Evolutionary conservation across 2,329 filamentous ascomycete genomes (phyloP).

Genomic region (Whalleya microplaca): DNA sequence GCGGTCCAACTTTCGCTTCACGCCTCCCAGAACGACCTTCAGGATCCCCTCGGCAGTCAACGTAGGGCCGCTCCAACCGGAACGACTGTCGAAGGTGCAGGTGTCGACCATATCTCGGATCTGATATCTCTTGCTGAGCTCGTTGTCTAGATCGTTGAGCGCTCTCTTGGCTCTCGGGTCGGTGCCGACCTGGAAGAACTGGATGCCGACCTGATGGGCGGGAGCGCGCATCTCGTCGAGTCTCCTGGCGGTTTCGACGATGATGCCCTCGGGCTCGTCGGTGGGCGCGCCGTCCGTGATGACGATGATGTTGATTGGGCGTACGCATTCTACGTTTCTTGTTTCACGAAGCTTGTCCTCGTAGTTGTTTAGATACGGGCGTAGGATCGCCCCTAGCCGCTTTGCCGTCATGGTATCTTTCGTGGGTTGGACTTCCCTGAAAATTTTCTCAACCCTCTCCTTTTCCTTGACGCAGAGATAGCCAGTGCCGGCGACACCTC

Average conservation of each 20-base stretch:
- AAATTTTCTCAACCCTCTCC: slow-evolving; percentile 67
- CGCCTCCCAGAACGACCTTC: slow-evolving; percentile 80
- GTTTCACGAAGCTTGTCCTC: slow-evolving; percentile 41
- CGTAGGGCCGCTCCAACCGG: slow-evolving; percentile 41
- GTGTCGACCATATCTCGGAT: slow-evolving; percentile 92
- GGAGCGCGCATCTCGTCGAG: slow-evolving; percentile 73
- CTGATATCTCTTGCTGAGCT: slow-evolving; percentile 56
- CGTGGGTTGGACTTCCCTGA: slow-evolving; percentile 65
- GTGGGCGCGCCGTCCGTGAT: slow-evolving; percentile 86
- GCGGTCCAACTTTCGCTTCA: slow-evolving; percentile 69
- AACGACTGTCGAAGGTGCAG: slow-evolving; percentile 68
- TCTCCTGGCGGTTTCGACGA: slow-evolving; percentile 69
- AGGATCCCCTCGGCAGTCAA: slow-evolving; percentile 74
- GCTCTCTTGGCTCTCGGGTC: slow-evolving; percentile 67
- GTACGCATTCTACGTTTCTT: slow-evolving; percentile 52
- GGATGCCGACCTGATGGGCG: slow-evolving; percentile 83
- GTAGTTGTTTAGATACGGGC: slow-evolving; percentile 68
- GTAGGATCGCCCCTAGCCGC: slow-evolving; percentile 71
- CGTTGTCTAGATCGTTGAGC: slow-evolving; percentile 76
- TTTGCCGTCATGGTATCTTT: slow-evolving; percentile 76
- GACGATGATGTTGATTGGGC: slow-evolving; percentile 88
- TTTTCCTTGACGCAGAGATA: slow-evolving; percentile 68
- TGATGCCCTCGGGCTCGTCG: slow-evolving; percentile 75
- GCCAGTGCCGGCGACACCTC: slow-evolving; percentile 49
- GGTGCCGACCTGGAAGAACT: slow-evolving; percentile 93